These are phyloP conservation scores for Iberis amara DNA, from an alignment of 441 rosid species.

Conservation along the genomic window DNA sequence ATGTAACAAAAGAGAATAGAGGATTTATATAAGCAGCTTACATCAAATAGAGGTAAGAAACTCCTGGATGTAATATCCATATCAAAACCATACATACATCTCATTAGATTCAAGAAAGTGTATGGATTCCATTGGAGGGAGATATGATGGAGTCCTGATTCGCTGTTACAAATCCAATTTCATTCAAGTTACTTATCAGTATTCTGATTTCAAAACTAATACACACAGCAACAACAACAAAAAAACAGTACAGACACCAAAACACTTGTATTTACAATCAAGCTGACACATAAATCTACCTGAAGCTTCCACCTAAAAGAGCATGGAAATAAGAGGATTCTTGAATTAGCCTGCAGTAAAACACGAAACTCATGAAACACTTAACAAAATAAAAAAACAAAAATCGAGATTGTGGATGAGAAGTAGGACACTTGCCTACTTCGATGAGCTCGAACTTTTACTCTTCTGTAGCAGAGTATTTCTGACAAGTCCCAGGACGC, in stretches of 20 bases:
- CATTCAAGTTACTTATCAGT: background rate
- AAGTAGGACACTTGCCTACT: conserved; percentile 34
- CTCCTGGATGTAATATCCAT: conserved; percentile 42
- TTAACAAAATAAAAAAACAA: background rate
- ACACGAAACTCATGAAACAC: background rate
- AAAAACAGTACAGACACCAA: background rate
- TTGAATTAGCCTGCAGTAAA: conserved; percentile 44
- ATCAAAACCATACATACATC: conserved; percentile 42
- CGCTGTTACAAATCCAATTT: conserved; percentile 40
- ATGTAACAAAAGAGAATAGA: conserved; percentile 1
- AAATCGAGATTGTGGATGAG: background rate
- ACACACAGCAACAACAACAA: background rate
- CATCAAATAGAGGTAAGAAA: conserved; percentile 64
- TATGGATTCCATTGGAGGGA: conserved; percentile 54
- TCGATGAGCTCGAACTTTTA: conserved; percentile 50
- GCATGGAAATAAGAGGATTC: conserved; percentile 60
- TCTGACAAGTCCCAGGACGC: conserved; percentile 42
- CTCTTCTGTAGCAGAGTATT: conserved; percentile 38
- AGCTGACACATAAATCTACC: conserved; percentile 33
- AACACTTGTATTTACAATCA: background rate
- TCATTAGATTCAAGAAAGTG: conserved; percentile 45
- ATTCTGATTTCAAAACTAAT: background rate
- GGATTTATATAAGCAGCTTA: conserved; percentile 22
- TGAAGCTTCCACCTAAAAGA: conserved; percentile 65
- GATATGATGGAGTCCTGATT: conserved; percentile 44